Conservation (phyloP, 495 filamentous ascomycete genomes). For the Viridothelium virens region DNA sequence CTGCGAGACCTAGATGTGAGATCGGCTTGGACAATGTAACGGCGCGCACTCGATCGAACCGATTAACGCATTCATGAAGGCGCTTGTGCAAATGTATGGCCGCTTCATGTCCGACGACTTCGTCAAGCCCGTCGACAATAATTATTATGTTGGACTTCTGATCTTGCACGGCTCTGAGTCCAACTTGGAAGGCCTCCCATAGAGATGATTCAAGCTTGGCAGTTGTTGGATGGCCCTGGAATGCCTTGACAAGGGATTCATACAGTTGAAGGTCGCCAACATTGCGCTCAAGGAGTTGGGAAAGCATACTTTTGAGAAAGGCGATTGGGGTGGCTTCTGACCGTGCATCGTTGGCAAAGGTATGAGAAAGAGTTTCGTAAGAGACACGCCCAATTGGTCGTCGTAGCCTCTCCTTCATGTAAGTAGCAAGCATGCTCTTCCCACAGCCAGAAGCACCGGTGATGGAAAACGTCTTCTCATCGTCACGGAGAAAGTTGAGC, state of each 20-base stretch:
- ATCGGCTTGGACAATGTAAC: constrained; percentile 6
- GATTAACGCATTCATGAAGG: constrained; percentile 2
- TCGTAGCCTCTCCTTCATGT: not conserved
- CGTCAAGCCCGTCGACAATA: constrained; percentile 3
- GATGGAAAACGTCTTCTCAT: not conserved
- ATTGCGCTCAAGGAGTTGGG: not conserved
- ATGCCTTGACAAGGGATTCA: not conserved
- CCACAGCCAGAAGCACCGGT: constrained; percentile 4
- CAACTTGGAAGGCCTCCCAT: not conserved
- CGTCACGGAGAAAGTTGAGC: not conserved
- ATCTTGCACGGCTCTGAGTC: not conserved
- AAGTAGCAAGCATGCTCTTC: constrained; percentile 9
- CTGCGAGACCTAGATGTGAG: constrained; percentile 7
- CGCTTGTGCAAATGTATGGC: not conserved
- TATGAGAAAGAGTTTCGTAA: constrained; percentile 1
- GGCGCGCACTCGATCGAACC: not conserved
- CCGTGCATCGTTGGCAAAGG: constrained; percentile 2
- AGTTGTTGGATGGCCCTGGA: not conserved
- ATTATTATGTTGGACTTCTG: not conserved
- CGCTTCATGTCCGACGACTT: constrained; percentile 1
- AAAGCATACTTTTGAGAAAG: not conserved
- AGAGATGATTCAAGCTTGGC: constrained; percentile 2
- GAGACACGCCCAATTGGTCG: not conserved
- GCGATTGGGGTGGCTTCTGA: constrained; percentile 1
- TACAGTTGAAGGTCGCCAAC: constrained; percentile 2